Evolutionary conservation across 495 filamentous ascomycete species (phyloP), one percentile per base, ranked within the genome.

Genomic region (Cetradonia linearis): DNA sequence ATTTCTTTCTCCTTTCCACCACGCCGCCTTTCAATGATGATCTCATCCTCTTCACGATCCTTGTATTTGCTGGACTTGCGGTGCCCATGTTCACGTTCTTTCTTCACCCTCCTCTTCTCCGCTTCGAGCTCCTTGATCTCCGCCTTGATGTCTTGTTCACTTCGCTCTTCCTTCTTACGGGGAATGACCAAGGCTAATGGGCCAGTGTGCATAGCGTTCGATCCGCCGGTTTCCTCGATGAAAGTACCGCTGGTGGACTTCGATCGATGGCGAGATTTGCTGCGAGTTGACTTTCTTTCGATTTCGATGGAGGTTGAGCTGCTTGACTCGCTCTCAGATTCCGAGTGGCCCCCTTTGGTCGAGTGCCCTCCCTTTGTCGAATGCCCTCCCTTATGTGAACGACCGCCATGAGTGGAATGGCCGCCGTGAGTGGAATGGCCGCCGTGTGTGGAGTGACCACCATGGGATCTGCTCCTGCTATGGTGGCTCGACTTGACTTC

Each of bases 81-180:
- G 3, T 71, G 73, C 48, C 73, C 69, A 49, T 58, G 60, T 63
- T 65, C 65, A 61, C 77, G 69, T 67, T 77, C 70, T 42, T 77
- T 60, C 56, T 69, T 74, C 49, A 79, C 65, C 34, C 69, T 63
- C 47, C 73, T 68, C 20, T 66, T 75, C 62, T 81, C 73, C 42
- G 74, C 73, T 68, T 86, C 83, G 27, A 86, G 73, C 2, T 70
- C 68, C 25, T 71, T 72, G 56, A 85, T 82, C 63, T 86, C 81
- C n/a, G 77, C 73, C 55, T 76, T 73, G 59, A 86, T 77, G 54
- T 82, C 80, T 38, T 78, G 72, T 33, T 83, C 80, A 42, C 72
- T 67, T 1, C 75, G 76, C 37, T 75, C 76, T 20, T 60, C 48
- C 14, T 56, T 48, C 16, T 50, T 37, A 25, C 46, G 66, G 11